These are phyloP conservation scores for Nitzschia palea DNA, from an alignment of 108 stramenopile species.

Conservation along the genomic window DNA sequence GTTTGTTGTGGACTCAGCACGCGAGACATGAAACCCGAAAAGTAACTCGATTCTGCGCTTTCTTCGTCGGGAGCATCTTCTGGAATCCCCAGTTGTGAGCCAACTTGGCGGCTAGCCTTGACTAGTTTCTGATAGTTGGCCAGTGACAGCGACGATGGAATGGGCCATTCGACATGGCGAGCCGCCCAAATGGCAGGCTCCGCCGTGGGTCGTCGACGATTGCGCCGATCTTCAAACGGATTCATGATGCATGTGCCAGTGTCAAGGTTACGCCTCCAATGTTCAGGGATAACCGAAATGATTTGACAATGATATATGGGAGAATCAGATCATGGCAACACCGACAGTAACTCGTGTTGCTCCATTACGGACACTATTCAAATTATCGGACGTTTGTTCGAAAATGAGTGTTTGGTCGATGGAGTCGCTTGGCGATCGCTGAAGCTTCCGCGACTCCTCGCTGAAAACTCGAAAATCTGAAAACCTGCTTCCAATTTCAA, in stretches of 20 bases:
- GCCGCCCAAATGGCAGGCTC: conserved; percentile 76
- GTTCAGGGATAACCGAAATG: background rate
- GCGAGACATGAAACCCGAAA: conserved; percentile 54
- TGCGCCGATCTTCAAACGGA: conserved; percentile 14
- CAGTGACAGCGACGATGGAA: conserved; percentile 53
- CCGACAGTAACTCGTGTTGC: too few species aligned
- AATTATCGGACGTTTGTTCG: too few species aligned
- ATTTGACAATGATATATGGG: too few species aligned
- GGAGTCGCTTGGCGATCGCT: too few species aligned
- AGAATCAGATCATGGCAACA: too few species aligned
- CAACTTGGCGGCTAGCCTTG: conserved; percentile 46
- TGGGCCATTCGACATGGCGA: conserved; percentile 82
- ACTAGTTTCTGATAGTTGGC: conserved; percentile 52
- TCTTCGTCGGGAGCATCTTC: conserved; percentile 21
- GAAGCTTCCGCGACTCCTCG: too few species aligned
- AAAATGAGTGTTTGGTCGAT: too few species aligned
- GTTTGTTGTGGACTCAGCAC: conserved; percentile 41
- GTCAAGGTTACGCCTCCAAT: background rate
- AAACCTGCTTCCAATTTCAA: too few species aligned
- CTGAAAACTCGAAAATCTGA: too few species aligned
- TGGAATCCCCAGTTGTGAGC: conserved; percentile 44
- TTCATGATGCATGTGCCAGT: conserved; percentile 1
- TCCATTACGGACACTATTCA: too few species aligned
- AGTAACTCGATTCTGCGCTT: conserved; percentile 22
- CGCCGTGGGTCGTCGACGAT: background rate